Evolutionary conservation across 345 rosid species (phyloP), one percentile per base, ranked within the genome.

Genomic region (Ceriops tagal): DNA sequence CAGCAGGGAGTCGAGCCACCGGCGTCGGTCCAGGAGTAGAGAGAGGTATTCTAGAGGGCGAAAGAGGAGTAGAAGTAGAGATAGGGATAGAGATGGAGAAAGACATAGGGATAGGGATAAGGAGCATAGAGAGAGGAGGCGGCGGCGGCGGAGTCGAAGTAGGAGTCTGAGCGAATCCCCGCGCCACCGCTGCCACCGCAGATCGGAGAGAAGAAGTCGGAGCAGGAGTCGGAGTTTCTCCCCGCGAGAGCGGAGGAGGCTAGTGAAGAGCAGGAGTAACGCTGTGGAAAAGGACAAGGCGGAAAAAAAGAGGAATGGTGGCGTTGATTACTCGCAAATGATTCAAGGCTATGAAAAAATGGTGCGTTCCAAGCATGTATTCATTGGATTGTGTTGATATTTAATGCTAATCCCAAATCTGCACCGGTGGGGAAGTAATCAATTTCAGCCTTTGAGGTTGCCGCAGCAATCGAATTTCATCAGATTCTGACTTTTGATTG

Each of bases 291-390:
- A 39, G 53, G 78, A 81, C 78, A 30, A 63, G 46, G 51, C 46
- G 5, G 32, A 34, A 57, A 81, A 82, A 72, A 49, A 22, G 37
- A 70, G 24, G 57, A 74, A 74, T 57, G 75, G 60, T 47, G 74
- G 69, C 69, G 64, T 76, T 68, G 89, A 93, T 82, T 88, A 87
- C 78, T 80, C 90, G 9, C 75, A 73, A 47, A 69, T 86, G 66
- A 88, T 93, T 70, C 72, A 83, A 55, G 93, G 96, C 73, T 91
- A 87, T 66, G 89, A 88, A 61, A 81, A 76, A 19, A 87, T 91
- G 97, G 97, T 93, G 73, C 8, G 72, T 8, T 8, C 27, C n/a
- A 19, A 15, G 53, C 53, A 49, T 49, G 5, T 65, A 6, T 58
- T 15, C 20, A 11, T 26, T 18, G 34, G 0, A 26, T 18, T 26